A percentile compares a stretch with the other conserved stretches of the same genome.
These are phyloP conservation scores for Arabidopsis hybrid DNA, from an alignment of 441 rosid species.

Conservation along the genomic window DNA sequence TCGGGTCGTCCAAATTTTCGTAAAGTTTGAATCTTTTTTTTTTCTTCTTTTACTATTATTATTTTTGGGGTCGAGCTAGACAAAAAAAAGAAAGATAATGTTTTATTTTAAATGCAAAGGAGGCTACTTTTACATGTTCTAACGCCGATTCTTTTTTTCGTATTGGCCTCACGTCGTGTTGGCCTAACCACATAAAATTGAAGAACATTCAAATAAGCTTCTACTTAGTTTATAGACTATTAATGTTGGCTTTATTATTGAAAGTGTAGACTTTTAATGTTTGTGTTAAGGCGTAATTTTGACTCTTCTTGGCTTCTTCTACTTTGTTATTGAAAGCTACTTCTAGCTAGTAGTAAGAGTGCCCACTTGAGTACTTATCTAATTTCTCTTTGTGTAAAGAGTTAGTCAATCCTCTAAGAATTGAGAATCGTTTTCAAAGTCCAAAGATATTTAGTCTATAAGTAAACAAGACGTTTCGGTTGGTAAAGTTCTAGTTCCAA, in stretches of 20 bases:
- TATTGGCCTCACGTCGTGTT: constrained; percentile 46
- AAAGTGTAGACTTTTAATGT: constrained; percentile 8
- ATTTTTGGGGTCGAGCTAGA: constrained; percentile 20
- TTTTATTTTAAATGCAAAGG: constrained; percentile 41
- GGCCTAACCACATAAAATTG: constrained; percentile 44
- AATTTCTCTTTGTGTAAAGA: background rate
- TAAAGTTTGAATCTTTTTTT: constrained; percentile 47
- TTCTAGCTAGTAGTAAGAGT: constrained; percentile 5
- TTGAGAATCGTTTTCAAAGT: constrained; percentile 18
- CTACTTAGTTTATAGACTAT: constrained; percentile 32
- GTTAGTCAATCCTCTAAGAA: constrained; percentile 29
- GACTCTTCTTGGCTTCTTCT: constrained; percentile 25
- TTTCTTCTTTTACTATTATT: constrained; percentile 34
- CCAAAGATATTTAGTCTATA: background rate
- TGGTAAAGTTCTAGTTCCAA: constrained; percentile 1
- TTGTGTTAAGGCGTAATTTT: constrained; percentile 6
- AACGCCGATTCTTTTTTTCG: constrained; percentile 50
- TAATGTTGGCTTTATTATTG: background rate
- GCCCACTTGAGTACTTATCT: constrained; percentile 34
- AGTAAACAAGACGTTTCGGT: constrained; percentile 31
- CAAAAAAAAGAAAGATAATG: background rate
- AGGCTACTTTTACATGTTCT: constrained; percentile 51
- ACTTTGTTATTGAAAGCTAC: constrained; percentile 33
- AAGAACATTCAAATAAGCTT: constrained; percentile 44
- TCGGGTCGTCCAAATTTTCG: constrained; percentile 48